phyloP scores from a whole-genome alignment of 108 stramenopile genomes.

The Nitzschia putrida region DNA sequence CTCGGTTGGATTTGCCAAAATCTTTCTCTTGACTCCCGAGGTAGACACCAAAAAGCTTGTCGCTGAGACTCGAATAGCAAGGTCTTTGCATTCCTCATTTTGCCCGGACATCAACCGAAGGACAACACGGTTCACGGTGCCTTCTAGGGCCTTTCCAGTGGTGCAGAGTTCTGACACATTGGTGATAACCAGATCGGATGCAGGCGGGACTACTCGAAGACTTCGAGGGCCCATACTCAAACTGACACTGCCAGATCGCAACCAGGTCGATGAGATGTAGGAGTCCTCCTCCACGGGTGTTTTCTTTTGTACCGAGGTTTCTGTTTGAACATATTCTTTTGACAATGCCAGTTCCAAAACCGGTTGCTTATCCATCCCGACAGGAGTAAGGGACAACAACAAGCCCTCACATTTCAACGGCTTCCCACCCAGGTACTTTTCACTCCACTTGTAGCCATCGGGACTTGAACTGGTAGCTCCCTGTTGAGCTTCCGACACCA shows the following conservation, averaged over 20 bases:
- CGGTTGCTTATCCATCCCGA: constrained; percentile 18
- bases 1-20: constrained; percentile 8
- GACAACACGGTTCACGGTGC: constrained; percentile 82
- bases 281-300: constrained; percentile 80
- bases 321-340: constrained; percentile 25
- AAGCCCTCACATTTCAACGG: constrained; percentile 71
- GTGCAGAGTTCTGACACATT: constrained; percentile 63
- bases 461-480: constrained; percentile 25
- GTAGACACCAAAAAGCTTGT: constrained; percentile 38
- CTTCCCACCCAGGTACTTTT: constrained; percentile 63
- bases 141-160: constrained; percentile 66
- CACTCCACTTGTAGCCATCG: constrained; percentile 33
- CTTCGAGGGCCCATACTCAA: constrained; percentile 68
- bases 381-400: constrained; percentile 43
- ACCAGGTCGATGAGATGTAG: constrained; percentile 75
- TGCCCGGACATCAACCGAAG: constrained; percentile 57
- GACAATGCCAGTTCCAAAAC: constrained; percentile 44
- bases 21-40: constrained; percentile 30
- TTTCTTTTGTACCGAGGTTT: constrained; percentile 36
- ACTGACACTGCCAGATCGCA: constrained; percentile 55
- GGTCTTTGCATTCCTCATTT: constrained; percentile 54
- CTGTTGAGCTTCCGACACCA: constrained; percentile 75
- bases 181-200: constrained; percentile 59
- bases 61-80: constrained; percentile 51
- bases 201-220: constrained; percentile 69